Evolutionary conservation across 2,329 filamentous ascomycete species (phyloP), one percentile per base, ranked within the genome.

Genomic region (Verticillium nubilum): DNA sequence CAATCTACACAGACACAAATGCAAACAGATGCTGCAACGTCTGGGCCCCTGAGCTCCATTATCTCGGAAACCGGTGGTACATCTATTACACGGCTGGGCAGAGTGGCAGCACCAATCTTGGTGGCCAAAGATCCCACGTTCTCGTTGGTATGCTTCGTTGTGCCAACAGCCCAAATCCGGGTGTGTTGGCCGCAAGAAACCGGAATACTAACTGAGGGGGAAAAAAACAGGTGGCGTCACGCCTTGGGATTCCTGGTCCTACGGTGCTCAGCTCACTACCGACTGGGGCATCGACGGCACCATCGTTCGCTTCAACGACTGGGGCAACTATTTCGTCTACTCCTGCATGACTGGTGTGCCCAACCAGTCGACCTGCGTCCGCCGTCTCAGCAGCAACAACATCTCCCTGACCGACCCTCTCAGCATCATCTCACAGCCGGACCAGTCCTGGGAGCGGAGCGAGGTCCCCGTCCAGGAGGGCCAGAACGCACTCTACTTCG

Each of bases 21-120:
- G 66, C 80, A 1, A 72, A 71, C 4, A 73, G 80, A 17, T 80
- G 79, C 68, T 81, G 80, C 67, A 84, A 83, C 58, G 77, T 86
- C 37, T 86, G 83, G 83, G 82, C 83, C 0, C 83, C 82, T 0
- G 82, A 85, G 64, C 70, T 84, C 0, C 82, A 84, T 64, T 78
- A 78, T 59, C 66, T 84, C 7, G 74, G 77, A n/a, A 71, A 70
- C 15, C 65, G 58, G 19, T 78, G 82, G 82, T 85, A 82, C 59
- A 76, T 86, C 42, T 86, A 85, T 70, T 86, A 85, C 66, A 81
- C 81, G 0, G 79, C 81, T 1, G 81, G 81, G 0, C 73, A 72
- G 26, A 67, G 68, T 1, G 72, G 69, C 2, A 25, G 31, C 15
- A 26, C 13, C 17, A 74, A 82, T 61, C 69, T 84, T 1, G 78